Conservation (phyloP, 140 eudicot species). For the Cichorium intybus region DNA sequence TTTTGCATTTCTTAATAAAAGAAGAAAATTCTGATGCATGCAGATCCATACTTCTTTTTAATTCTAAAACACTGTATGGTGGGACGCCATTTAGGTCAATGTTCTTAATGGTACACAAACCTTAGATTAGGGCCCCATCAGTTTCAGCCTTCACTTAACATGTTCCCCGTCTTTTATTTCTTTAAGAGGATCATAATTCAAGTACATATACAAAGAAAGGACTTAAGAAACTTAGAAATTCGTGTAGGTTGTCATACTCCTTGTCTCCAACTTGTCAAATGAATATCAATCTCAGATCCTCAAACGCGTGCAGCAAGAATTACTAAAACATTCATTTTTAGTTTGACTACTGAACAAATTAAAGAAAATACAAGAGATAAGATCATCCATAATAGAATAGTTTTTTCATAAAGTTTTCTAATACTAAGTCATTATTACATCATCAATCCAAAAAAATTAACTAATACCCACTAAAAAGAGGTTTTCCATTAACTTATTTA, state of each 20-base stretch:
- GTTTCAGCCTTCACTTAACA: conserved; percentile 3
- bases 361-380: neutral
- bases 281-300: conserved; percentile 4
- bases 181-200: conserved; percentile 2
- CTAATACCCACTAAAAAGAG: too few species aligned
- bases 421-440: too few species aligned
- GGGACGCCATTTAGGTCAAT: neutral
- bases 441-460: too few species aligned
- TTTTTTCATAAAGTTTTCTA: too few species aligned
- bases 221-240: neutral
- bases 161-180: neutral
- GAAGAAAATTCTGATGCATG: neutral
- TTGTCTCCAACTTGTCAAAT: conserved; percentile 5
- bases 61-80: conserved; percentile 9
- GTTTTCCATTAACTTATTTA: too few species aligned
- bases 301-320: neutral
- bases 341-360: neutral
- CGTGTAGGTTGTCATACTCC: neutral
- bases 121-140: neutral
- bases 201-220: neutral
- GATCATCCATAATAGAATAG: too few species aligned
- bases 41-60: neutral
- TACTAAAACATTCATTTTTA: neutral
- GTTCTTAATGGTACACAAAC: neutral
- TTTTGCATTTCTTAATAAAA: neutral